Evolutionary conservation across 139 green algal species (phyloP).

Genomic region (Parachlorella kessleri): DNA sequence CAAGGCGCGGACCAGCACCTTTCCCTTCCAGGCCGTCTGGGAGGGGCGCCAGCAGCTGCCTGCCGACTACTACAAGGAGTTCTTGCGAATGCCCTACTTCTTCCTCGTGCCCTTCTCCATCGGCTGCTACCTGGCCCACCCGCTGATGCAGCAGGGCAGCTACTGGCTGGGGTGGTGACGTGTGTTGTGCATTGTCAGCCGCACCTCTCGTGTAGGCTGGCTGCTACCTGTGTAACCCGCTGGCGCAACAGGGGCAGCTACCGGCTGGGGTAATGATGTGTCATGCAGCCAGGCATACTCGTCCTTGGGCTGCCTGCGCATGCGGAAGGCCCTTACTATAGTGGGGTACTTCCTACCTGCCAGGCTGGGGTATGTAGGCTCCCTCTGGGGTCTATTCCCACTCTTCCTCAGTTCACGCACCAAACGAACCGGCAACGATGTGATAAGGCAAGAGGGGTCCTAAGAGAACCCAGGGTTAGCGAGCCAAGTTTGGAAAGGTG

Average conservation of each 20-base stretch:
- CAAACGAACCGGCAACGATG: too few relatives aligned
- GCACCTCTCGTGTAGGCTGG: neutral
- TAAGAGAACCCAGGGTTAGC: too few relatives aligned
- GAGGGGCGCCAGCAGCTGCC: conserved; percentile 94
- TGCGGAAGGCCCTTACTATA: neutral
- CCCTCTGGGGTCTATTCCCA: too few relatives aligned
- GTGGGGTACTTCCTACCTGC: neutral
- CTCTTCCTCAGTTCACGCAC: too few relatives aligned
- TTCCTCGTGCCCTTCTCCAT: conserved; percentile 81
- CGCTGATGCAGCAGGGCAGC: conserved; percentile 86
- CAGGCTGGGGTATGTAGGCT: too few relatives aligned
- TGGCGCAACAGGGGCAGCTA: neutral
- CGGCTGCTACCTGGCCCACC: conserved; percentile 90
- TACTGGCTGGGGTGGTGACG: conserved; percentile 88
- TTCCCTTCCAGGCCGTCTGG: conserved; percentile 90
- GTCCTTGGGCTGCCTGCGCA: neutral
- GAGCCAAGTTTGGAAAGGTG: neutral
- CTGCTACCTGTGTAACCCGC: neutral
- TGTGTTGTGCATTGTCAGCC: neutral
- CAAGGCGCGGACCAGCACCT: conserved; percentile 79
- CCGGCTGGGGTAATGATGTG: neutral
- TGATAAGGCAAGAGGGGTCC: too few relatives aligned
- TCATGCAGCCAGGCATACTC: neutral
- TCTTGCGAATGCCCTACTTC: conserved; percentile 85
- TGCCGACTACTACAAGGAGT: conserved; percentile 95